Evolutionary conservation across 2,329 filamentous ascomycete species (phyloP).

Genomic region (Neonectria punicea): DNA sequence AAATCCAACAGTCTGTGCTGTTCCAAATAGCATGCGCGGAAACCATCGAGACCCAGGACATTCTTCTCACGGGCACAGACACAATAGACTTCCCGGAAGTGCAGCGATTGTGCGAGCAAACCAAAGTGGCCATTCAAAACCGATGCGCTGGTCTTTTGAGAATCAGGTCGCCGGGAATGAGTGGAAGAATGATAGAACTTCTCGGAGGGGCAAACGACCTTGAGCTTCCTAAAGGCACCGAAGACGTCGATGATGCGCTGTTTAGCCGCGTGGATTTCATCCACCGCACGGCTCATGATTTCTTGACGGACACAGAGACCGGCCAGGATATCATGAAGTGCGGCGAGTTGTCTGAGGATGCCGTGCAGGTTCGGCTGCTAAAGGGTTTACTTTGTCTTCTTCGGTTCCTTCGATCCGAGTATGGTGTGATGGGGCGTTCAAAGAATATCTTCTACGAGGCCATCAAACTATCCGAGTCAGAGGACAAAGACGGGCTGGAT

Average conservation of each 20-base stretch:
- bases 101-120: not conserved
- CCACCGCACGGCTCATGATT: conserved; percentile 29
- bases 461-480: not conserved
- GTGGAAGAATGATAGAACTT: not conserved
- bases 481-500: not conserved
- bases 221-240: not conserved
- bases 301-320: conserved; percentile 18
- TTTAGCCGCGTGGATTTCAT: conserved; percentile 3
- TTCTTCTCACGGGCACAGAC: not conserved
- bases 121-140: not conserved
- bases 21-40: conserved; percentile 10
- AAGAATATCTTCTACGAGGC: not conserved
- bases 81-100: not conserved
- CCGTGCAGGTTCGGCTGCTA: not conserved
- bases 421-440: not conserved
- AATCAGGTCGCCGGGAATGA: not conserved
- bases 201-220: not conserved
- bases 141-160: conserved; percentile 13
- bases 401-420: not conserved
- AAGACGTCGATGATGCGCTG: not conserved
- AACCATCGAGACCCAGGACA: not conserved
- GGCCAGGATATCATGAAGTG: not conserved
- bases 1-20: not conserved
- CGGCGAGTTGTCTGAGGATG: not conserved
- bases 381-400: conserved; percentile 5